phyloP scores from a whole-genome alignment of 1,284 basidiomycete genomes.

The Melampsora americana region DNA sequence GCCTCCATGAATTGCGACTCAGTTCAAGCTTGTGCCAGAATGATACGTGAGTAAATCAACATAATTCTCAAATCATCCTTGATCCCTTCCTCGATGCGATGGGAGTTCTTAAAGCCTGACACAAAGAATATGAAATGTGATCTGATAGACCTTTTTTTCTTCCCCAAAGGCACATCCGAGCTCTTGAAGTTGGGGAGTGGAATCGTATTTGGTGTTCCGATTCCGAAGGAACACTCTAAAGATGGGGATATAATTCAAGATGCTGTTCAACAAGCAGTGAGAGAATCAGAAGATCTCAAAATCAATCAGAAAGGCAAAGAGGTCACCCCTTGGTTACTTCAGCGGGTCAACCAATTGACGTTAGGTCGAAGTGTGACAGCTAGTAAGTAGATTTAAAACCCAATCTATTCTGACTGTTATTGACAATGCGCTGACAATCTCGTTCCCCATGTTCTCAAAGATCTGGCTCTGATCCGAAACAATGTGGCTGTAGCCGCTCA shows the following conservation, averaged over 20 bases:
- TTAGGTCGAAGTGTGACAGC: slow-evolving; percentile 68
- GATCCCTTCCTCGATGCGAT: background rate
- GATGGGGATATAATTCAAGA: slow-evolving; percentile 70
- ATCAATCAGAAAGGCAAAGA: slow-evolving; percentile 80
- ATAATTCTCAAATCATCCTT: background rate
- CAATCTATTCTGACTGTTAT: background rate
- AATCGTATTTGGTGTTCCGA: slow-evolving; percentile 78
- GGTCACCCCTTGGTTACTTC: slow-evolving; percentile 90
- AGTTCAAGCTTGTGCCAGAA: slow-evolving; percentile 8
- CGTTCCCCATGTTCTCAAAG: slow-evolving; percentile 57
- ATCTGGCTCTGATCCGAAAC: slow-evolving; percentile 85
- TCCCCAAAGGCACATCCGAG: slow-evolving; percentile 53
- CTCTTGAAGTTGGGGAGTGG: slow-evolving; percentile 12
- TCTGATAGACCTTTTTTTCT: slow-evolving; percentile 50
- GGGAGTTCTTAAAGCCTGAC: background rate
- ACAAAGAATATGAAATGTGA: slow-evolving; percentile 52
- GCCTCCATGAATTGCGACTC: slow-evolving; percentile 36
- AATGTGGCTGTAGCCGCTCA: slow-evolving; percentile 80
- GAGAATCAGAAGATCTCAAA: slow-evolving; percentile 76
- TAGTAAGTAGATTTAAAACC: slow-evolving; percentile 59
- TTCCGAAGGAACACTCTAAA: slow-evolving; percentile 71
- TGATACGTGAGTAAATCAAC: slow-evolving; percentile 23
- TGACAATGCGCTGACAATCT: too few species aligned
- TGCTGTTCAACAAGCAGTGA: slow-evolving; percentile 78
- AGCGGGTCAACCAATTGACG: slow-evolving; percentile 77